Evolutionary conservation across 805 yeast genomes (phyloP), one percentile per base, ranked within the genome.

Genomic region (Cyberlindnera subsufficiens): DNA sequence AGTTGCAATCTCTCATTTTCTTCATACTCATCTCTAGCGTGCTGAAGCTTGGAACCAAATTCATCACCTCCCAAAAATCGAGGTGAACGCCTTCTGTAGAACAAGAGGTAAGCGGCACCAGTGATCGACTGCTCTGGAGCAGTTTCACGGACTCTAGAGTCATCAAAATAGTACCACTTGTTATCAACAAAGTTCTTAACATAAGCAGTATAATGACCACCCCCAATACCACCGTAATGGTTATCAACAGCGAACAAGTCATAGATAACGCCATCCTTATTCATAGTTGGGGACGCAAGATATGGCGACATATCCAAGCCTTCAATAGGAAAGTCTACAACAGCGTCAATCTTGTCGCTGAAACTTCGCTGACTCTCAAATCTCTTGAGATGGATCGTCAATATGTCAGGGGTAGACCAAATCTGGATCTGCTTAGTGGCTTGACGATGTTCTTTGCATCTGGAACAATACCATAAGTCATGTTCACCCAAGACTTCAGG

Each of bases 161-260:
- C 99, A 59, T 91, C 90, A 60, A 74, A 91, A 59, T 89, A 85
- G 59, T 89, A 88, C 98, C 98, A 93, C 44, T 78, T 71, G 17
- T 67, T 67, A 55, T 86, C 95, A 35, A 78, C 70, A 60, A 78
- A 82, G 56, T 90, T 90, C 60, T 82, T 84, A 0, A 77, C 96
- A 55, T 80, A 83, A 0, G 98, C 86, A 1, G 99, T 93, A 63
- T 93, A 91, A 67, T 93, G 98, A 2, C 99, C 98, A 5, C 98
- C 98, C 0, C 98, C 97, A 16, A 91, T 68, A 0, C 97, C 96
- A 39, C 98, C 99, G 60, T 74, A 89, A 59, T 93, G 99, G 60
- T 91, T 93, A 60, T 90, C 98, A 18, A 93, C 96, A 0, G 93
- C 98, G 54, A 86, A 72, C 48, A 93, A 67, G 59, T 93, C 98